Base-by-base conservation (phyloP, 257 asterid species). In the Thymus quinquecostatus region DNA sequence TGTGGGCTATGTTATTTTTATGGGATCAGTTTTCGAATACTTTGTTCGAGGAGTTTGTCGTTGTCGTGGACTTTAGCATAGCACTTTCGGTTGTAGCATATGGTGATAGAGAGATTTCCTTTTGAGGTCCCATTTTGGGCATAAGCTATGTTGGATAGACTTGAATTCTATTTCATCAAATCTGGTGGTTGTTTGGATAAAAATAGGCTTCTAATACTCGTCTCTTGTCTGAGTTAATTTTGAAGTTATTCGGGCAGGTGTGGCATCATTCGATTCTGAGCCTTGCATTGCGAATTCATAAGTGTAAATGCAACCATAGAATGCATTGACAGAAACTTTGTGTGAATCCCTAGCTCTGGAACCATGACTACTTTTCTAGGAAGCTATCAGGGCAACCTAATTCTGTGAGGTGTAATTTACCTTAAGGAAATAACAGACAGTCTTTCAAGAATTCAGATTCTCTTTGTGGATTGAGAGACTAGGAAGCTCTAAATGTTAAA, bases 381-480 rank as follows among this genome's bases (percentile, higher is more conserved):
- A 65, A 61, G 4, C 62, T 51, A 14, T 21, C 40, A 1, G 51
- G 43, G 21, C 14, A 53, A 29, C 53, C 70, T 2, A 43, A 1
- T 29, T 10, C 10, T 14, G 40, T 58, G 47, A 41, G 30, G 48
- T 53, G 44, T 50, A 30, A 36, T 32, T 45, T 47, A 36, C 57
- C 43, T 28, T 45, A 12, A 28, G 60, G 60, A 66, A 66, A 29
- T 28, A 5, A 30, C 30, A 33, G 8, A 51, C 48, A 40, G 54
- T 66, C 63, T 51, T 44, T 60, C 32, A 45, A 55, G 53, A 7
- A 36, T 68, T 51, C 54, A 30, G 61, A 13, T 0, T 11, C 13
- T 50, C 71, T 12, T 64, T 57, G 65, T 12, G 44, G 51, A 54
- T 66, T 30, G 34, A 14, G 55, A 41, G 43, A 29, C 49, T 47